Conservation (phyloP, 805 yeast species). For the Teunomyces atbi region DNA sequence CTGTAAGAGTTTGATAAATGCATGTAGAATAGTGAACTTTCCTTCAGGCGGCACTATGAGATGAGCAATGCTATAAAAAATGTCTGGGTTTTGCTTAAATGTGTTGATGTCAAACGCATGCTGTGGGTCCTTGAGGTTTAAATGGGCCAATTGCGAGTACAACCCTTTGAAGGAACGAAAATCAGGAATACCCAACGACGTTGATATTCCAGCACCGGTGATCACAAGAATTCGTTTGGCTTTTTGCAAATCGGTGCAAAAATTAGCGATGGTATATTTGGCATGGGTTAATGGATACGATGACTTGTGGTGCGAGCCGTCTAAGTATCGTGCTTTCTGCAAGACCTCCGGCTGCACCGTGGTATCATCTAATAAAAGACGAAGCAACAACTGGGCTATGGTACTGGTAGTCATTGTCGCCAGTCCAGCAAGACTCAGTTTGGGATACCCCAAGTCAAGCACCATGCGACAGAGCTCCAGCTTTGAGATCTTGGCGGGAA, state of each 20-base stretch:
- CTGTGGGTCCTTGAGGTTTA: conserved; percentile 84
- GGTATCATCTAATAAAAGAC: conserved; percentile 10
- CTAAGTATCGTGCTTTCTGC: background rate
- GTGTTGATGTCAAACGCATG: conserved; percentile 76
- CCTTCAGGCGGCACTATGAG: conserved; percentile 66
- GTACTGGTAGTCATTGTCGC: conserved; percentile 7
- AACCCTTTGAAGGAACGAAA: conserved; percentile 88
- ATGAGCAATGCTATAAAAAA: conserved; percentile 84
- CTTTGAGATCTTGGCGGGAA: conserved; percentile 13
- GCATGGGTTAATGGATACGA: background rate
- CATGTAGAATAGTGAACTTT: conserved; percentile 36
- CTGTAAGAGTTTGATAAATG: conserved; percentile 37
- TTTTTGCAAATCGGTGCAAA: conserved; percentile 13
- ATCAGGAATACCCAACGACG: conserved; percentile 88
- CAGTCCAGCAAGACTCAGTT: conserved; percentile 6
- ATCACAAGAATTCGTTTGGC: conserved; percentile 59
- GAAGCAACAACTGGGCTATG: conserved; percentile 10
- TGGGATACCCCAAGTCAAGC: conserved; percentile 18
- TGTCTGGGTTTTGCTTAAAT: conserved; percentile 73
- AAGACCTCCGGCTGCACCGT: background rate
- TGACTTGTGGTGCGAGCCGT: background rate
- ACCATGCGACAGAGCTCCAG: conserved; percentile 14
- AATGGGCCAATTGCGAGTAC: conserved; percentile 62
- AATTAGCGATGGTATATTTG: conserved; percentile 12
- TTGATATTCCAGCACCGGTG: conserved; percentile 93